Evolutionary conservation across 768 basidiomycete genomes (phyloP), one percentile per base, ranked within the genome.

Genomic region (Myochromella boudieri): DNA sequence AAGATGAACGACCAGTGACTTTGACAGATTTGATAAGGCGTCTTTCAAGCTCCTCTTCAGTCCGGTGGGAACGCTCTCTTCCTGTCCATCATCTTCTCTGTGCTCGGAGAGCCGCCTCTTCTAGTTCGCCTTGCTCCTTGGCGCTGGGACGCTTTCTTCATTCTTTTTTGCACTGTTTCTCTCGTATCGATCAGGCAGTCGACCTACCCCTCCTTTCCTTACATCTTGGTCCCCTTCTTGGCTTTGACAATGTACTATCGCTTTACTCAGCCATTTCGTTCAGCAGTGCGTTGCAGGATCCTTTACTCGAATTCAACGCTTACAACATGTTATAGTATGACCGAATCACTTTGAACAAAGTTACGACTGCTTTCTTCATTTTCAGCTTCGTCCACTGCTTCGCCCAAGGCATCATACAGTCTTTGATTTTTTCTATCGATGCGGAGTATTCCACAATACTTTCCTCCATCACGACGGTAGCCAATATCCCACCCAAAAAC

Each of bases 351-450:
- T 58, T 69, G 26, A 73, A 66, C 48, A 63, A 65, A 12, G 55
- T 64, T 49, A 72, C 73, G n/a, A 59, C 67, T 25, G 59, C 70
- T 0, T 83, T 81, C 64, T 76, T 82, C 55, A 48, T 78, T 18
- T 71, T 80, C 50, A 72, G 69, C 29, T 66, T 80, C 45, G 14
- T 78, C 37, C 72, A 76, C 52, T 81, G 77, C 55, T 69, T 80
- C 39, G 61, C 71, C 8, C 80, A 81, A 48, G 80, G 75, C 46
- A 60, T 76, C 44, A 61, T 81, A 27, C 78, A 78, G 55, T 70
- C 77, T 1, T 60, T 77, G 14, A 66, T 81, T 9, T 76, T 68
- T 57, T 65, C 64, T 17, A 49, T 75, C 55, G 80, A 83, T 53
- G 54, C 67, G 6, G 58, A 69, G 21, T 74, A 73, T 51, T 56